Evolutionary conservation across 2,329 filamentous ascomycete genomes (phyloP), one percentile per base, ranked within the genome.

Genomic region (Fusarium sacchari): DNA sequence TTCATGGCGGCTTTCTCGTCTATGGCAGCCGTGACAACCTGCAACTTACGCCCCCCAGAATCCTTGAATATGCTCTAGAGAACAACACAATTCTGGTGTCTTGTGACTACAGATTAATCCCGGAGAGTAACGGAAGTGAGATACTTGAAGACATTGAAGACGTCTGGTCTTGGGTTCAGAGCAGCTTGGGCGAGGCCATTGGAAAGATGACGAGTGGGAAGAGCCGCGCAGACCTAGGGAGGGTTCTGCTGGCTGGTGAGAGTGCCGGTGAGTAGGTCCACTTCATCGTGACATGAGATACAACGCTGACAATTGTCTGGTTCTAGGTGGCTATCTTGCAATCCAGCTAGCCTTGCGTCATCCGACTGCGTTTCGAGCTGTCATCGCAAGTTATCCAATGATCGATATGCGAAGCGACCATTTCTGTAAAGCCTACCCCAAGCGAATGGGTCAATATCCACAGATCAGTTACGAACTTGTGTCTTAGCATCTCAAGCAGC

Each of bases 201-300:
- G 4, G 6, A 26, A 15, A 6, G 2, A 26, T 52, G 32, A 52
- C 30, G 8, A 26, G 15, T 1, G 49, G 32, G 17, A 26, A 20
- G 6, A 52, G 47, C 13, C 2, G 6, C 3, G n/a, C 8, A 26
- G 47, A 36, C 30, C 4, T 52, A 0, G 0, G 3, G 1, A 15
- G 7, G 11, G 47, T 36, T 0, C 2, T 52, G 12, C 0, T 52
- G 0, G 12, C 47, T 5, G 47, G 47, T 3, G 47, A 52, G 8
- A 52, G 30, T 52, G 47, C 47, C 1, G 47, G 30, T 7, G 4
- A 26, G 30, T 15, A 7, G 1, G 0, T 3, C 3, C 1, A 22
- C 8, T 7, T 50, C 2, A 6, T 9, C 2, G 22, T 1, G 12
- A 2, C 5, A 4, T 2, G 5, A 22, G 18, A 15, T 0, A 7